phyloP scores from a whole-genome alignment of 2,329 filamentous ascomycete genomes.

The Dactylellina sp. region DNA sequence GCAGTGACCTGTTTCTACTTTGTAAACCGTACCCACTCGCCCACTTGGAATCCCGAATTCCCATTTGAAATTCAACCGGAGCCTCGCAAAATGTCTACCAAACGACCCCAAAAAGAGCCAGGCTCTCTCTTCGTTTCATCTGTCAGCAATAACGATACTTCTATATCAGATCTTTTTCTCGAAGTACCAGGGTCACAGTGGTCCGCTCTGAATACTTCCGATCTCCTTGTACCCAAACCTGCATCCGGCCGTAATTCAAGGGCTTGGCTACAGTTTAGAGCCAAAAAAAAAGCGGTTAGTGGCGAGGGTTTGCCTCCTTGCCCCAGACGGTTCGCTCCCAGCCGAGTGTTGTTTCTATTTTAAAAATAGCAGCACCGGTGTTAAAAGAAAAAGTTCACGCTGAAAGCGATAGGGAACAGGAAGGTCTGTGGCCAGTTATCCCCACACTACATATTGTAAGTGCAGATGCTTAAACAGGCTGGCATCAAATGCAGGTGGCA shows the following conservation, averaged over 20 bases:
- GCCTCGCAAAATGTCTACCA: not conserved
- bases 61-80: conserved; percentile 24
- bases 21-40: conserved; percentile 1
- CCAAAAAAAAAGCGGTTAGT: conserved; percentile 32
- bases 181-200: conserved; percentile 39
- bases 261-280: conserved; percentile 8
- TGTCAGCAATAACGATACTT: not conserved
- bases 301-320: conserved; percentile 16
- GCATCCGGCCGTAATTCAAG: conserved; percentile 16
- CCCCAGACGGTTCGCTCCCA: conserved; percentile 27
- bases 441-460: too few species aligned
- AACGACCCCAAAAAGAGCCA: not conserved
- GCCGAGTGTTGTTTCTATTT: conserved; percentile 1
- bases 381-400: conserved; percentile 19
- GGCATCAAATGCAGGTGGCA: too few species aligned
- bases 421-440: not conserved
- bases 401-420: conserved; percentile 16
- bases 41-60: not conserved
- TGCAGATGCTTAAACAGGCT: too few species aligned
- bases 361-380: conserved; percentile 49
- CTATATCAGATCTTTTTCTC: not conserved
- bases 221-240: conserved; percentile 24
- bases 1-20: conserved; percentile 37
- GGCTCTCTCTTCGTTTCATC: not conserved
- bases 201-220: conserved; percentile 48